Conservation (phyloP, 2,329 filamentous ascomycete species). For the Penicillium verrucosum region DNA sequence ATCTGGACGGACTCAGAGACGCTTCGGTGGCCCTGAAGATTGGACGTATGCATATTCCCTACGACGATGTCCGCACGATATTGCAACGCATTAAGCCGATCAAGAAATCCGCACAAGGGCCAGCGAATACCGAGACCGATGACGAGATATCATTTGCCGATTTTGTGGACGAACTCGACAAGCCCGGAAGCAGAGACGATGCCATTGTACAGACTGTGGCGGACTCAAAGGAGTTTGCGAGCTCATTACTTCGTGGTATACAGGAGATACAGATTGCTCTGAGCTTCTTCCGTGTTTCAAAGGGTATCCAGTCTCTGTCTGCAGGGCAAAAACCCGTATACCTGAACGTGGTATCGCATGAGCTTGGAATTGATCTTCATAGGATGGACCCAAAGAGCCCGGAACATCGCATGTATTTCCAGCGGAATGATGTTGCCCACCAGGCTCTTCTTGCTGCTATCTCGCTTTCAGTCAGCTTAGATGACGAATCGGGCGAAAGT, state of each 20-base stretch:
- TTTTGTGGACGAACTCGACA: conserved; percentile 70
- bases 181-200: conserved; percentile 64
- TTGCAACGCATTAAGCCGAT: conserved; percentile 32
- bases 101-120: conserved; percentile 35
- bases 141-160: conserved; percentile 65
- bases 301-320: conserved; percentile 67
- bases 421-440: conserved; percentile 85
- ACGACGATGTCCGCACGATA: conserved; percentile 70
- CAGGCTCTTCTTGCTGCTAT: conserved; percentile 89
- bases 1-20: conserved; percentile 82
- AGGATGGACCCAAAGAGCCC: conserved; percentile 88
- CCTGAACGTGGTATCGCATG: conserved; percentile 90
- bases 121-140: conserved; percentile 45
- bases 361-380: conserved; percentile 89
- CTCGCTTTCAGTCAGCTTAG: conserved; percentile 85
- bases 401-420: conserved; percentile 97
- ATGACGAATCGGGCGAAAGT: conserved; percentile 81
- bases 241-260: conserved; percentile 84
- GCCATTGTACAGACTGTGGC: conserved; percentile 78
- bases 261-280: conserved; percentile 96
- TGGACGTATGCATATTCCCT: conserved; percentile 83
- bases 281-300: conserved; percentile 83
- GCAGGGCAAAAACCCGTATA: conserved; percentile 68
- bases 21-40: conserved; percentile 87
- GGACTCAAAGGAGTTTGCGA: conserved; percentile 87